Percentiles rank a stretch among this genome's conserved stretches.
Evolutionary conservation across 208 protist genomes (phyloP).

Genomic region (Trypanosomatidae sp.): DNA sequence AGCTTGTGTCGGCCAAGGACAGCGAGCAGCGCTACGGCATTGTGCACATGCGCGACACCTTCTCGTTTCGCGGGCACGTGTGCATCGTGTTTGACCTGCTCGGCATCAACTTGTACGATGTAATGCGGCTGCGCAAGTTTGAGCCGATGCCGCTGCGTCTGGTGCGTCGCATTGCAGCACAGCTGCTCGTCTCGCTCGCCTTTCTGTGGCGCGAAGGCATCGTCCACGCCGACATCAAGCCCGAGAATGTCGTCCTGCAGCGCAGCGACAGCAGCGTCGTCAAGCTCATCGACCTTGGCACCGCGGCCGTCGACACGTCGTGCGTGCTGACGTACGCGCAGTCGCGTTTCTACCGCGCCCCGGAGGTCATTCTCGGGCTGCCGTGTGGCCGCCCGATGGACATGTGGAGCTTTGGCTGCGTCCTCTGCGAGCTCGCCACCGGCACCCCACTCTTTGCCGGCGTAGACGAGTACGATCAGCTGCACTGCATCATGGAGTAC

Average conservation of each 20-base stretch:
- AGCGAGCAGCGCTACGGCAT: conserved; percentile 41
- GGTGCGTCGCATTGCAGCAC: conserved; percentile 51
- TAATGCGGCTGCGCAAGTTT: conserved; percentile 60
- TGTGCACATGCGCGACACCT: conserved; percentile 58
- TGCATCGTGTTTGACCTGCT: conserved; percentile 76
- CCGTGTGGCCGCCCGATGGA: conserved; percentile 77
- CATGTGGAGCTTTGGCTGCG: conserved; percentile 91
- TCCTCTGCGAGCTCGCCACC: conserved; percentile 89
- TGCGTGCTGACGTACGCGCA: conserved; percentile 89
- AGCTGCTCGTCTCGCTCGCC: conserved; percentile 54
- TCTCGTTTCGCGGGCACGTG: conserved; percentile 51
- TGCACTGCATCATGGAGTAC: conserved; percentile 78
- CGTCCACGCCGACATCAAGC: conserved; percentile 95
- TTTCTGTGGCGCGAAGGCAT: conserved; percentile 78
- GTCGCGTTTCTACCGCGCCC: conserved; percentile 87
- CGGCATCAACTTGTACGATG: conserved; percentile 55
- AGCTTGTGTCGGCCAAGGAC: conserved; percentile 46
- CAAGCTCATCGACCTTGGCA: conserved; percentile 96
- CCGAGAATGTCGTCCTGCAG: conserved; percentile 92
- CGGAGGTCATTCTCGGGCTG: conserved; percentile 76
- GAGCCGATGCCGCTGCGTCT: conserved; percentile 55
- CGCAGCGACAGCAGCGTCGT: conserved; percentile 61
- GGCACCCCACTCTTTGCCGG: conserved; percentile 86
- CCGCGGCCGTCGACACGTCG: conserved; percentile 90
- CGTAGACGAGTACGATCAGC: conserved; percentile 75